Base-by-base conservation (phyloP, 495 filamentous ascomycete species). In the Penicillium silybi region DNA sequence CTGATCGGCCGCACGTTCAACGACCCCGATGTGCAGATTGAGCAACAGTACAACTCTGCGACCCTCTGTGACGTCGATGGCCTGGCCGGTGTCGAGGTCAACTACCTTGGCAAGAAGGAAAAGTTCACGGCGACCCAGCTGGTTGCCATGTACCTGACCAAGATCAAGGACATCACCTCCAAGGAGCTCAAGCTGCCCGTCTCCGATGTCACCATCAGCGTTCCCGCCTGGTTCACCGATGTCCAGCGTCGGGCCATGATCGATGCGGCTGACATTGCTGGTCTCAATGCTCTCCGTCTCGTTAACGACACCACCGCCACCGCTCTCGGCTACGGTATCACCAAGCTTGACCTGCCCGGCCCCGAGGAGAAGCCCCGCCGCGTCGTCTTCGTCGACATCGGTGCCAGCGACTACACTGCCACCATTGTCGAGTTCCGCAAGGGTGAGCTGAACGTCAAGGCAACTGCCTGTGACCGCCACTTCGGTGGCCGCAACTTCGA, bases 231-330 rank as follows among this genome's bases (percentile, higher is more conserved):
- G 93, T 99, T 96, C 74, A 96, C 92, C 56, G 93, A 99, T 72
- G 72, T 85, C 45, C 93, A 99, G 78, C 86, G 93, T 64, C 80
- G 93, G 51, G 82, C 82, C 50, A 78, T 99, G 53, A 78, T 97
- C 59, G 93, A 99, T 69, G 95, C 95, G 41, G 83, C 90, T 62
- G 93, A 97, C 60, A 92, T 99, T 61, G 88, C 93, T 43, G 92
- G 93, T 44, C 77, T 99, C 57, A 97, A 95, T 76, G 76, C 89
- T 6, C 83, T 99, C 56, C 84, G 95, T 53, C 79, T 99, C 44
- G 92, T 99, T 79, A 97, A 99, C 77, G 95, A 97, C 73, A 97
- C 92, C 48, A 97, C 93, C 40, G 93, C 93, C 48, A 91, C 90
- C 52, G 93, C 93, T 35, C 84, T 99, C 46, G 93, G 93, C 52